phyloP scores from a whole-genome alignment of 306 rosid genomes.

The Trifolium repens region DNA sequence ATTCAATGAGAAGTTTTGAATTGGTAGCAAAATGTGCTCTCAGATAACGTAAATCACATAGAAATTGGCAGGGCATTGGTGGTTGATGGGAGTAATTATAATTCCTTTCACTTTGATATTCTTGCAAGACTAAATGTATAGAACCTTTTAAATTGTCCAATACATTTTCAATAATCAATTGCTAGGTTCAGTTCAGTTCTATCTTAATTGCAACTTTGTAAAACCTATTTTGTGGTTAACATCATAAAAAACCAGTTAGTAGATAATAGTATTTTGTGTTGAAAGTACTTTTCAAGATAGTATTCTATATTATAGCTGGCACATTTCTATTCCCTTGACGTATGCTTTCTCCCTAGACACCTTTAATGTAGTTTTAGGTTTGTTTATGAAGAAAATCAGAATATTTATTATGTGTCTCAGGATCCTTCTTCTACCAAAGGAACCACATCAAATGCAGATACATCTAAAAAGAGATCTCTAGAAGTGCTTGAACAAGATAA shows the following conservation, averaged over 20 bases:
- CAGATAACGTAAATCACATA: not conserved
- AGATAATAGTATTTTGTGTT: conserved; percentile 28
- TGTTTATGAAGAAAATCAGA: conserved; percentile 25
- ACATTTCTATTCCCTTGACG: conserved; percentile 20
- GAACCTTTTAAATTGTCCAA: conserved; percentile 20
- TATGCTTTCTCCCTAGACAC: conserved; percentile 32
- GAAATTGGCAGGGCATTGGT: not conserved
- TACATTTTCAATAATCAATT: conserved; percentile 20
- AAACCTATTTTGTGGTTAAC: conserved; percentile 27
- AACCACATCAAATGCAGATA: conserved; percentile 52
- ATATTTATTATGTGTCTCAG: conserved; percentile 49
- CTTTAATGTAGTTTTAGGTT: conserved; percentile 19
- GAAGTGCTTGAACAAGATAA: conserved; percentile 47
- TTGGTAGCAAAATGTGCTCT: conserved; percentile 8
- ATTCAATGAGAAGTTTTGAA: conserved; percentile 14
- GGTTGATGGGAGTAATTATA: conserved; percentile 25
- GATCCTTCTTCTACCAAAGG: conserved; percentile 60
- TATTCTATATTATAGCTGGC: conserved; percentile 17
- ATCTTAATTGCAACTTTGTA: conserved; percentile 1
- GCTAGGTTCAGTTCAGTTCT: conserved; percentile 30
- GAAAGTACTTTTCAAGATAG: not conserved
- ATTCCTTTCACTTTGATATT: conserved; percentile 16
- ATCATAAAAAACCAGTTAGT: conserved; percentile 17
- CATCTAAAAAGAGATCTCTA: conserved; percentile 56
- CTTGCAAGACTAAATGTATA: conserved; percentile 13